These are phyloP conservation scores for Auricularia sp. DNA, from an alignment of 768 basidiomycete genomes.

Conservation along the genomic window DNA sequence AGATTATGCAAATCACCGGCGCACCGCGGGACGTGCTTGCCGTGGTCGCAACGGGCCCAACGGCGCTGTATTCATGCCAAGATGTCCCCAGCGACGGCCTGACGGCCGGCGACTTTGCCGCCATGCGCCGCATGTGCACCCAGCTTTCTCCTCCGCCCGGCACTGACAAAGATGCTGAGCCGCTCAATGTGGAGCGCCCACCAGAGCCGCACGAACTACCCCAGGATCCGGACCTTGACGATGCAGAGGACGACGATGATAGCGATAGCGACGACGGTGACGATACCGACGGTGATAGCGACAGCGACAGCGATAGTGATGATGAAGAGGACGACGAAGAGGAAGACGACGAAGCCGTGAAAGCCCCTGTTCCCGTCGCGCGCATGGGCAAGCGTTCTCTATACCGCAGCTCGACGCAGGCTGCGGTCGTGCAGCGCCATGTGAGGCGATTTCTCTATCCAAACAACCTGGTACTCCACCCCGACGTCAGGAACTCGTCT, in stretches of 20 bases:
- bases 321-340: neutral
- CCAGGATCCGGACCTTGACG: neutral
- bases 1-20: neutral
- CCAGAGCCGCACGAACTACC: neutral
- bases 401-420: neutral
- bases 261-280: neutral
- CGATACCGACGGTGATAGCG: too few species aligned
- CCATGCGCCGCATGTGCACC: neutral
- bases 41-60: neutral
- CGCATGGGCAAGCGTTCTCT: neutral
- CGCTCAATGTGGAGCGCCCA: neutral
- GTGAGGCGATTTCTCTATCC: neutral
- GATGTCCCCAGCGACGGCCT: neutral
- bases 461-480: neutral
- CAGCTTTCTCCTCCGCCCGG: neutral
- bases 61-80: neutral
- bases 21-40: neutral
- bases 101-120: neutral
- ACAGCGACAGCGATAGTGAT: neutral
- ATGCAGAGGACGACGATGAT: neutral
- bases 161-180: too few species aligned
- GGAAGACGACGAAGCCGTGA: neutral
- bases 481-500: neutral
- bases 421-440: neutral
- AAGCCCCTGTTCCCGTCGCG: neutral